Conservation (phyloP, 1,284 basidiomycete genomes). For the Erythrobasidium hasegawianum region DNA sequence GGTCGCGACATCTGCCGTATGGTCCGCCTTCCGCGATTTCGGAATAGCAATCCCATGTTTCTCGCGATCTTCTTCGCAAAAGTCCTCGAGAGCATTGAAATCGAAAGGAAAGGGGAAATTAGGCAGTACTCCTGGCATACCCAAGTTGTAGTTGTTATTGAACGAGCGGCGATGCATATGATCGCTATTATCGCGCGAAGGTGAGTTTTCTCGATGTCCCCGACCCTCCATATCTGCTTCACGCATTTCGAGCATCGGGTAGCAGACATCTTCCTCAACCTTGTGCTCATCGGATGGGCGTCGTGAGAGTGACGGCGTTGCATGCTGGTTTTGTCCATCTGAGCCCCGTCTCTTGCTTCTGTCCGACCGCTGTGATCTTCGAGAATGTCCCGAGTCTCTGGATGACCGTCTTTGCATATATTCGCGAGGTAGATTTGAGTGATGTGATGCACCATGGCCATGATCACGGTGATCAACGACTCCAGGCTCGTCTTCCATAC, state of each 20-base stretch:
- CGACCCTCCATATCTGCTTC: constrained; percentile 30
- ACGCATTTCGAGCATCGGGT: constrained; percentile 32
- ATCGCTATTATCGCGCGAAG: constrained; percentile 12
- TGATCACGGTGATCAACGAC: constrained; percentile 29
- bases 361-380: constrained; percentile 4
- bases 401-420: constrained; percentile 23
- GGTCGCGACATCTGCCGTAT: constrained; percentile 20
- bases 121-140: constrained; percentile 43
- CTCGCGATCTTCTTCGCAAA: constrained; percentile 66
- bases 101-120: constrained; percentile 58
- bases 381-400: constrained; percentile 14
- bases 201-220: neutral
- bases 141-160: constrained; percentile 27
- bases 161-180: constrained; percentile 7
- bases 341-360: constrained; percentile 21
- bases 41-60: constrained; percentile 51
- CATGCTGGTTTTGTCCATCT: constrained; percentile 14
- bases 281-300: constrained; percentile 22
- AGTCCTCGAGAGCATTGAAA: constrained; percentile 74
- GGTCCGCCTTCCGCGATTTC: constrained; percentile 45
- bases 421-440: constrained; percentile 14
- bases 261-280: constrained; percentile 37
- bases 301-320: constrained; percentile 38
- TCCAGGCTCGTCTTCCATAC: constrained; percentile 21
- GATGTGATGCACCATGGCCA: constrained; percentile 12